Conservation (phyloP, 169 alveolate genomes). For the Perkinsus marinus region DNA sequence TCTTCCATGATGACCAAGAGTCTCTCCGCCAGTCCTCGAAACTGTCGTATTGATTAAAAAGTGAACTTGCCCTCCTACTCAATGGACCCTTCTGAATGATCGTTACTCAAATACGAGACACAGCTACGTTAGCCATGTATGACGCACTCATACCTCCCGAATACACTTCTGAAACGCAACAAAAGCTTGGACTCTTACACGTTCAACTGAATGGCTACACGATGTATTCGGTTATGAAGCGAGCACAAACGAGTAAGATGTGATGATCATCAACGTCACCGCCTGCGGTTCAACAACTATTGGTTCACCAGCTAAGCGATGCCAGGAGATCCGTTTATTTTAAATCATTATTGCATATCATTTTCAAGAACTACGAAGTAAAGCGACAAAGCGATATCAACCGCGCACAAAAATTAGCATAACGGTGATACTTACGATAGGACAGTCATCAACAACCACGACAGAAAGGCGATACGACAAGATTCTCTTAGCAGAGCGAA, state of each 20-base stretch:
- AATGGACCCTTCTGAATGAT: no score
- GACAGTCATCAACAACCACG: background rate
- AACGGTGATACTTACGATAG: background rate
- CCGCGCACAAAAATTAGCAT: background rate
- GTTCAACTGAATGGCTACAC: background rate
- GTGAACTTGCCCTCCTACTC: no score
- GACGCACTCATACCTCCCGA: no score
- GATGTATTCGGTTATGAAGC: background rate
- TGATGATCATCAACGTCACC: background rate
- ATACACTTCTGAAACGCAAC: no score
- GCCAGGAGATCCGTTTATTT: background rate
- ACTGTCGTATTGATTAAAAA: no score
- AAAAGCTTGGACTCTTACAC: background rate
- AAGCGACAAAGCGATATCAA: background rate
- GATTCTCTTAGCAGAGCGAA: background rate
- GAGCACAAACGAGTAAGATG: background rate
- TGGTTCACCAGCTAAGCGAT: background rate
- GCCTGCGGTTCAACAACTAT: background rate
- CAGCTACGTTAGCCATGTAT: no score
- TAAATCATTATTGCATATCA: background rate
- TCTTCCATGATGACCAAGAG: no score
- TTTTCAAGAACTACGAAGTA: background rate
- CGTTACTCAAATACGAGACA: no score
- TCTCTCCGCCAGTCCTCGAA: no score
- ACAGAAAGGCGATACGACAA: background rate